Evolutionary conservation across 306 rosid genomes (phyloP), one percentile per base, ranked within the genome.

Genomic region (Ceratonia siliqua): DNA sequence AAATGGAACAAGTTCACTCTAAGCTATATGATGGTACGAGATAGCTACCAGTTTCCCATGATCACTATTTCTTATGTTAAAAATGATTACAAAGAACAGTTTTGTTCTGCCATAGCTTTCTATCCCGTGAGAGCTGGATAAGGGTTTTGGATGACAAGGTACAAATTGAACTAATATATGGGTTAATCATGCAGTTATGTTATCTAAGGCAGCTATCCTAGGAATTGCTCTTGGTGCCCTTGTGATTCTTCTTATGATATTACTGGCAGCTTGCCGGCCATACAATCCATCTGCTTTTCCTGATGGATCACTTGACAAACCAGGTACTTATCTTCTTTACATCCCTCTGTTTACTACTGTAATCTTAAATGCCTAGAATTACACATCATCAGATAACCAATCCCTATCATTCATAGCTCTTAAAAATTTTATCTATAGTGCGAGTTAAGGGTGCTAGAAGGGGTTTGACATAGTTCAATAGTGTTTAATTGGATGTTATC

Each of bases 171-270:
- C 50, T 48, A 55, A 75, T 33, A 46, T 15, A 65, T 42, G 25
- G 30, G 33, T 59, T 76, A 54, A 49, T 22, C 33, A 8, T 73
- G 84, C 83, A 95, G 99, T 88, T 61, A 83, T 86, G 17, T 69
- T 95, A 74, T 87, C 99, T 10, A 95, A 92, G 89, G 97, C 91
- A 0, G 98, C 97, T 63, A 95, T 95, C 72, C 85, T 95, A 6
- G 99, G 99, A 59, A 95, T 95, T 58, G 91, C 97, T 52, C 98
- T 95, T 50, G 99, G 99, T n/a, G 96, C 90, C 68, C 90, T 95
- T 20, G 92, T 89, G 46, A 87, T 92, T 82, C 96, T 95, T 85
- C 94, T 95, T 66, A 86, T 95, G 97, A 84, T 95, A 75, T 85
- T 95, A 48, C 80, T 90, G 42, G 93, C 97, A 2, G 97, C 90